Base-by-base conservation (phyloP, 768 basidiomycete species). In the Mycena belliarum region DNA sequence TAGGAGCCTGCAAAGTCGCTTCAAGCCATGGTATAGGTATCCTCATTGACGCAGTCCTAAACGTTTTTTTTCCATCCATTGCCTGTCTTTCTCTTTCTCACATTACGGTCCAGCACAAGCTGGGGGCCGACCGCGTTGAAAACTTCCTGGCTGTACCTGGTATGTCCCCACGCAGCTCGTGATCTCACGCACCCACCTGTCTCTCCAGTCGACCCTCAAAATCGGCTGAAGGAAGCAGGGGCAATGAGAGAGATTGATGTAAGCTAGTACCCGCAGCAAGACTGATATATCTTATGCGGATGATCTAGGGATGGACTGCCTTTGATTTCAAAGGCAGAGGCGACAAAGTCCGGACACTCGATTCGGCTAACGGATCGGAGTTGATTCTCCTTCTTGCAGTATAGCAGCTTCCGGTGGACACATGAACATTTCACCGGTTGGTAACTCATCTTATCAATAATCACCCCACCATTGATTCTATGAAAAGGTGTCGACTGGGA, bases 31-130 rank as follows among this genome's bases (percentile, higher is more conserved):
- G 86, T 6, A 81, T 98, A 18, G 85, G 89, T 60, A 80, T 93
- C 35, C 72, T 93, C 24, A 86, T 95, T 46, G 94, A 96, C 64
- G 93, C 93, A 1, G 91, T 98, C 4, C 77, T 98, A 57, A 95
- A 95, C 72, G 94, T 94, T 61, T 53, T 21, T n/a, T 48, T 32
- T 32, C 29, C 43, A 53, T 48, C 14, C 29, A 20, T 26, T 59
- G 63, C 41, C 67, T 38, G 37, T 57, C 25, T 23, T 47, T 15
- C 20, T 16, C 38, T 45, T 35, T 60, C 54, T 45, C 6, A 60
- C 37, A 45, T 24, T 10, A 5, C 47, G 21, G 15, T 38, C 40
- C 23, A 92, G 91, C 89, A 92, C 66, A 91, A 94, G 75, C 74
- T 93, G 37, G 95, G 95, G 33, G 95, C 85, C 14, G 95, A 97